phyloP scores from a whole-genome alignment of 2,329 filamentous ascomycete genomes.

The Chaetoscypha palmicola region DNA sequence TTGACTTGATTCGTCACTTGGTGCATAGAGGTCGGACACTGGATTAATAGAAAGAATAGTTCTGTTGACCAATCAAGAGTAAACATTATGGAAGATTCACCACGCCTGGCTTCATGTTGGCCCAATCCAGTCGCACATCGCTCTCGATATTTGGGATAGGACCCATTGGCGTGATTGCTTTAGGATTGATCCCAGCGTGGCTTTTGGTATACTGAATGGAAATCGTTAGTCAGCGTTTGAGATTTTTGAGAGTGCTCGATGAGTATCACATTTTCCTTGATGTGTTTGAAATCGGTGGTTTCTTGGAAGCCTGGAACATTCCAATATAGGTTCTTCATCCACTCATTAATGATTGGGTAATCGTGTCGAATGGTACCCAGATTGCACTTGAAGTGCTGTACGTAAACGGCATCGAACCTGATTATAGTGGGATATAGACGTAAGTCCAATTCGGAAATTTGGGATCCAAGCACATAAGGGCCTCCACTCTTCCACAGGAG shows the following conservation, averaged over 20 bases:
- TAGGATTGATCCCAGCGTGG: conserved; percentile 57
- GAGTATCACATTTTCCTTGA: conserved; percentile 47
- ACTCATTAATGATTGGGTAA: conserved; percentile 59
- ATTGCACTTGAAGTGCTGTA: conserved; percentile 59
- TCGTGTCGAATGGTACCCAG: conserved; percentile 33
- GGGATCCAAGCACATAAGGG: conserved; percentile 62
- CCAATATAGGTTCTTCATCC: conserved; percentile 62
- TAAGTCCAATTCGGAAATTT: conserved; percentile 74
- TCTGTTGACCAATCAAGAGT: not conserved
- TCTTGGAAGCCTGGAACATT: conserved; percentile 48
- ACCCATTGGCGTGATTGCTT: conserved; percentile 73
- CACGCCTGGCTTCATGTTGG: conserved; percentile 16
- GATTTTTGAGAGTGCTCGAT: not conserved
- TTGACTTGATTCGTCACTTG: too few species aligned
- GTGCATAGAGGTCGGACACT: not conserved
- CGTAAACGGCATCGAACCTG: conserved; percentile 61
- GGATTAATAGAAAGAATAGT: not conserved
- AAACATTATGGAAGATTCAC: conserved; percentile 17
- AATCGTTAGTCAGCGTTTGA: not conserved
- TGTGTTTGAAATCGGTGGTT: conserved; percentile 26
- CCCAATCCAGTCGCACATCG: conserved; percentile 59
- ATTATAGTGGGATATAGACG: conserved; percentile 57
- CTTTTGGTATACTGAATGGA: conserved; percentile 77
- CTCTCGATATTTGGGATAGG: conserved; percentile 76
- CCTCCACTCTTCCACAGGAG: conserved; percentile 44